Evolutionary conservation across 768 basidiomycete species (phyloP), one percentile per base, ranked within the genome.

Genomic region (Mycena indigotica): DNA sequence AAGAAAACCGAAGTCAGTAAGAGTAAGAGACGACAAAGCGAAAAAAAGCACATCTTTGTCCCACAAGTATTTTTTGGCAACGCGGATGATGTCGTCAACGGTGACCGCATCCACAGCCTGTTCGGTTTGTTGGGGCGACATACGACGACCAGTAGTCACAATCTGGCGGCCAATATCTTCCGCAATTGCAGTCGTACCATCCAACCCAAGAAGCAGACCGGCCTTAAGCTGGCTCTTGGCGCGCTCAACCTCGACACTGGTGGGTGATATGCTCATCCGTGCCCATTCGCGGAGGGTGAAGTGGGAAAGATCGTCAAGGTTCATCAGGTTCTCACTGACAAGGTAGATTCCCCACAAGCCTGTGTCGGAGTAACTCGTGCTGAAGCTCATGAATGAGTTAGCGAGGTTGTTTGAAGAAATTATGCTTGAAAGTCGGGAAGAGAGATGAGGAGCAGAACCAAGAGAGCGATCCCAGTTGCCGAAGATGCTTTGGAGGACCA

Each of bases 371-470:
- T 99, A 99, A 5, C 91, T 93, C 1, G 96, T 98, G 17, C 94
- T 96, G 88, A 98, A 99, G 52, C 91, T 93, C 93, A 98, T 96
- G 89, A 91, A 99, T 57, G 90, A 93, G 81, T 98, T 99, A 69
- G 97, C 97, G 70, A 98, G 93, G 81, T 93, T 91, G 84, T 98
- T 88, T 53, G 83, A 80, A 32, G 93, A 91, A 67, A 98, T 82
- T 73, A 94, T 89, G 73, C 95, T 90, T 24, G 91, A 91, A 53
- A 99, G 87, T 51, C 89, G 86, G 51, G 94, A 97, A 58, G 92
- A 94, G 62, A 96, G 86, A 53, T 97, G 81, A 23, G 93, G 83
- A 2, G 93, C 88, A 48, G 93, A 86, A 66, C 96, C 97, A 66
- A 98, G 86, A 46, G 90, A 91, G 65, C 97, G 87, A 72, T 99